phyloP scores from a whole-genome alignment of 768 basidiomycete species.

The Rossbeevera mucosa region DNA sequence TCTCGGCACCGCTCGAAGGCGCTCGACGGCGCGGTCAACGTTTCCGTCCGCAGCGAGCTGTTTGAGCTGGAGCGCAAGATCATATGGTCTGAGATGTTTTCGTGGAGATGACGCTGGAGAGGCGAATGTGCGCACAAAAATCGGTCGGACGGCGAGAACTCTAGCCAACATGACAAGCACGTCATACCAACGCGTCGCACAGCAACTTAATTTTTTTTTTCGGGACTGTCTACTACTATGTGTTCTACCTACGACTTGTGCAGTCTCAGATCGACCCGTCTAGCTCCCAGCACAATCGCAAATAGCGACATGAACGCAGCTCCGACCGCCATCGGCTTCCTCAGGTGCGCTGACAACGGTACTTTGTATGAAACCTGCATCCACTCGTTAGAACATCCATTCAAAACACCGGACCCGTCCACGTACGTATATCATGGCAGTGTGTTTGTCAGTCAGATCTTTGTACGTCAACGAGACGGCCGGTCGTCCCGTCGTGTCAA shows the following conservation, averaged over 20 bases:
- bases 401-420: not conserved
- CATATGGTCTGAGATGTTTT: constrained; percentile 54
- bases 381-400: constrained; percentile 7
- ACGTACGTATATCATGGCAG: constrained; percentile 78
- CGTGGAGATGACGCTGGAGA: not conserved
- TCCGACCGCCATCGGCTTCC: constrained; percentile 80
- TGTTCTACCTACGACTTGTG: constrained; percentile 31
- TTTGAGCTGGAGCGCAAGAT: constrained; percentile 55
- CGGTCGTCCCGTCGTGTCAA: constrained; percentile 89
- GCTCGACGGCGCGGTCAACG: constrained; percentile 56
- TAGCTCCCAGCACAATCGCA: constrained; percentile 39
- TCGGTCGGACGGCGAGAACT: not conserved
- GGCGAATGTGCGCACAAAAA: constrained; percentile 2
- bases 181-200: constrained; percentile 1
- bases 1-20: constrained; percentile 64
- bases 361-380: constrained; percentile 86
- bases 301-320: constrained; percentile 68
- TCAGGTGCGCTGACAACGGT: constrained; percentile 72
- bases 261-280: constrained; percentile 52
- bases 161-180: constrained; percentile 15
- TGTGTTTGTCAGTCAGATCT: constrained; percentile 74
- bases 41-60: constrained; percentile 52
- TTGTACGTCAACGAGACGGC: constrained; percentile 68
- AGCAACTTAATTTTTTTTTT: not conserved
- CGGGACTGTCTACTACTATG: not conserved